A percentile compares a stretch with the other conserved stretches of the same genome.
Evolutionary conservation across 345 rosid species (phyloP).

Genomic region (Cardiospermum halicacabum): DNA sequence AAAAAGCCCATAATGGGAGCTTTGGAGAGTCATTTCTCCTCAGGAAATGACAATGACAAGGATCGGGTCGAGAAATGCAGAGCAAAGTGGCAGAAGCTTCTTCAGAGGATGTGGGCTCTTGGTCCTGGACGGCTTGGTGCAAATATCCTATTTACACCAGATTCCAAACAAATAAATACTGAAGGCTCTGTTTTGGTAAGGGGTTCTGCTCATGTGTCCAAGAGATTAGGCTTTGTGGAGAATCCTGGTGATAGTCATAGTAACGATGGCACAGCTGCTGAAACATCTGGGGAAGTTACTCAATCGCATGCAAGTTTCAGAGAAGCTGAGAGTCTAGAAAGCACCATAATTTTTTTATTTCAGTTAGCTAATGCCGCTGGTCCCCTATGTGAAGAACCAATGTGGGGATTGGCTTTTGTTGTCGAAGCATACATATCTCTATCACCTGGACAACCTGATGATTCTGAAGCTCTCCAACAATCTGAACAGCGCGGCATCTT

Average conservation of each 20-base stretch:
- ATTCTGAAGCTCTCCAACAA: conserved; percentile 37
- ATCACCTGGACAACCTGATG: conserved; percentile 29
- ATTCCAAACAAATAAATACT: conserved; percentile 29
- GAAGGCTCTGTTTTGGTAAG: conserved; percentile 46
- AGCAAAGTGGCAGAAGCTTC: conserved; percentile 61
- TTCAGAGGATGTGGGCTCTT: conserved; percentile 81
- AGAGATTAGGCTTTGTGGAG: conserved; percentile 60
- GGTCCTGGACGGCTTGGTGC: conserved; percentile 95
- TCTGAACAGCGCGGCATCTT: conserved; percentile 63
- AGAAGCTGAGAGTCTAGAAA: conserved; percentile 63
- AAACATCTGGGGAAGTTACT: conserved; percentile 29
- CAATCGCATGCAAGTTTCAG: conserved; percentile 24
- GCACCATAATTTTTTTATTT: conserved; percentile 76
- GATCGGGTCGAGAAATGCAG: conserved; percentile 54
- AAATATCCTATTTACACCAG: conserved; percentile 78
- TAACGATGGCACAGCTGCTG: conserved; percentile 18
- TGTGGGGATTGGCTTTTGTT: conserved; percentile 87
- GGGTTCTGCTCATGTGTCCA: conserved; percentile 71
- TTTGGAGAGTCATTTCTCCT: conserved; percentile 40
- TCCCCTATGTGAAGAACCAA: conserved; percentile 82
- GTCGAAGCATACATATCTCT: conserved; percentile 55
- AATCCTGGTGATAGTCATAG: conserved; percentile 8
- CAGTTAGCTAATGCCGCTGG: conserved; percentile 85
- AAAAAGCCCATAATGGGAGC: conserved; percentile 53
- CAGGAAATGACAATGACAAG: conserved; percentile 47